phyloP scores from a whole-genome alignment of 768 basidiomycete genomes.

The Cubamyces sp. region DNA sequence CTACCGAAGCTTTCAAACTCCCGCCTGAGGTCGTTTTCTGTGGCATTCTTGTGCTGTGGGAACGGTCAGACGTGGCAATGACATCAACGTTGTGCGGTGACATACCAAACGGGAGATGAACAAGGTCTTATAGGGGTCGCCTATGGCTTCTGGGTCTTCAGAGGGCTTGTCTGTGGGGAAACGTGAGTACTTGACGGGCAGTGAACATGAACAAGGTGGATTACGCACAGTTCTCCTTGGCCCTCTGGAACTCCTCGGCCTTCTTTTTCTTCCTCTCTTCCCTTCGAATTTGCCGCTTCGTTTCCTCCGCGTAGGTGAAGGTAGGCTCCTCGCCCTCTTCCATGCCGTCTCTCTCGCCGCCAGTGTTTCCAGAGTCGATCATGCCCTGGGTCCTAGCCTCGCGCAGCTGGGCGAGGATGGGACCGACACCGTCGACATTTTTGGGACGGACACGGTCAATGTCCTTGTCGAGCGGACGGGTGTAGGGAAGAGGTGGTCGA shows the following conservation, averaged over 20 bases:
- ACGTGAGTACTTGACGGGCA: conserved; percentile 20
- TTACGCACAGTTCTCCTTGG: conserved; percentile 85
- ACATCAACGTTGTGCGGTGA: conserved; percentile 7
- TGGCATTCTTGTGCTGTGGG: conserved; percentile 84
- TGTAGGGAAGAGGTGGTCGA: conserved; percentile 85
- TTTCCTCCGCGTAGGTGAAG: conserved; percentile 83
- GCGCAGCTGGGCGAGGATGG: conserved; percentile 69
- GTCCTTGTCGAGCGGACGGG: conserved; percentile 84
- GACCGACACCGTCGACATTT: conserved; percentile 75
- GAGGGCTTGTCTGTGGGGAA: conserved; percentile 80
- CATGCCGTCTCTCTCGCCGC: conserved; percentile 64
- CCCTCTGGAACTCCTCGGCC: conserved; percentile 74
- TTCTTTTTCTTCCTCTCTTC: conserved; percentile 81
- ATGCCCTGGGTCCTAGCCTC: conserved; percentile 77
- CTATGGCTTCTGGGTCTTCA: conserved; percentile 87
- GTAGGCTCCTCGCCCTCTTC: conserved; percentile 85
- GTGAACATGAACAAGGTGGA: background rate
- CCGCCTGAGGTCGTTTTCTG: conserved; percentile 88
- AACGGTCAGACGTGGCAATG: conserved; percentile 21
- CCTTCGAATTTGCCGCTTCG: conserved; percentile 73
- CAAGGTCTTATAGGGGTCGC: conserved; percentile 98
- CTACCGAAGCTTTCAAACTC: conserved; percentile 96
- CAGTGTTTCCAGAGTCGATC: conserved; percentile 44
- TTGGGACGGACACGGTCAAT: conserved; percentile 74
- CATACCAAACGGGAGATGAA: conserved; percentile 92